Evolutionary conservation across 179 eudicot species (phyloP).

Genomic region (Drosera spatulata): DNA sequence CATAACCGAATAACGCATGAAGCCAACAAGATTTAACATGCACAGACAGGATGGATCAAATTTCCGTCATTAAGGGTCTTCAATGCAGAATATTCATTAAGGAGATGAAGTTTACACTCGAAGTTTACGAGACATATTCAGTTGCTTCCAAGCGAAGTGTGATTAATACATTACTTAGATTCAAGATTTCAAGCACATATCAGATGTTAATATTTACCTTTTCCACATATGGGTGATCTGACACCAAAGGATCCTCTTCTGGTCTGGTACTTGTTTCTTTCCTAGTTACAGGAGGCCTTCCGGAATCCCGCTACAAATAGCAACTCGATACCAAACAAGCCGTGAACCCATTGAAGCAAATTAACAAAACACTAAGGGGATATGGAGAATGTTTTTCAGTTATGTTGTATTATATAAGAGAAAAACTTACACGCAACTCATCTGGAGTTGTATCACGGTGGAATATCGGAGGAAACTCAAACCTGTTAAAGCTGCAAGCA

Average conservation of each 20-base stretch:
- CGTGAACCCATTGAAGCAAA: neutral
- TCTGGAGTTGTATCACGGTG: slow-evolving; percentile 86
- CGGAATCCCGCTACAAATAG: slow-evolving; percentile 69
- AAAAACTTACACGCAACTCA: slow-evolving; percentile 64
- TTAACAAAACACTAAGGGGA: neutral
- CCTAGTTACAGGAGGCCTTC: slow-evolving; percentile 86
- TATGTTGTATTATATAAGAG: no score
- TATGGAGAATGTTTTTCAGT: neutral
- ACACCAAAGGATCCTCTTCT: slow-evolving; percentile 79
- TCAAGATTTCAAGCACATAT: neutral
- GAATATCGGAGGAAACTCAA: slow-evolving; percentile 89
- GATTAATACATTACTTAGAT: no score
- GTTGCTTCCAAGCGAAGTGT: no score
- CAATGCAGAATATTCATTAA: no score
- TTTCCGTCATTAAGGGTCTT: no score
- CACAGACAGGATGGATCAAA: no score
- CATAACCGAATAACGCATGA: no score
- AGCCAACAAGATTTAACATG: no score
- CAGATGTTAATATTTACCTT: slow-evolving; percentile 37
- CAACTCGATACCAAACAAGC: neutral
- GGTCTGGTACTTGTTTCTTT: slow-evolving; percentile 75
- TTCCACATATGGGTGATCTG: slow-evolving; percentile 91
- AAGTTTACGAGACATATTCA: no score
- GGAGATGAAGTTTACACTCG: no score
- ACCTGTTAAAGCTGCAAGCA: slow-evolving; percentile 83